A percentile compares a stretch with the other conserved stretches of the same genome.
These are phyloP conservation scores for Friedmanniomyces simplex DNA, from an alignment of 495 filamentous ascomycete genomes.

Conservation along the genomic window DNA sequence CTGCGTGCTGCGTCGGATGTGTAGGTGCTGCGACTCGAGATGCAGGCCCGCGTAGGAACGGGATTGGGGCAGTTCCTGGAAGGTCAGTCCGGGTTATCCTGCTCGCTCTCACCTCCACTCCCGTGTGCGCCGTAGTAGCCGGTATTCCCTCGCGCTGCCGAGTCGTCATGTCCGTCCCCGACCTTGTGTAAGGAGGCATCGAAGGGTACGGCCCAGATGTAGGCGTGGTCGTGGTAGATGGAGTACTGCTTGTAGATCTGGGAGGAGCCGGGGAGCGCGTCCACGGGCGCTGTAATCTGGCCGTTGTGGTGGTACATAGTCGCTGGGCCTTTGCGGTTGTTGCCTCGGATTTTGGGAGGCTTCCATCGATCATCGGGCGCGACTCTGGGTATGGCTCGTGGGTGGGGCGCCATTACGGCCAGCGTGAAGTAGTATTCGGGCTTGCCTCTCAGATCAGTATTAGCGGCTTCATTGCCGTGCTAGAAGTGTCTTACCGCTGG, in stretches of 20 bases:
- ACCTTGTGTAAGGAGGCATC: slow-evolving; percentile 7
- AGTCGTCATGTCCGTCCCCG: slow-evolving; percentile 6
- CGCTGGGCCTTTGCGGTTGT: background rate
- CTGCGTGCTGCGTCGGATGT: slow-evolving; percentile 15
- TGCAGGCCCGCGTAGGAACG: background rate
- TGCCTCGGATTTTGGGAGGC: background rate
- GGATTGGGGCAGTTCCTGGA: background rate
- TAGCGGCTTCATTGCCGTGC: no score
- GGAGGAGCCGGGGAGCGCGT: background rate
- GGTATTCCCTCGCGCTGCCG: background rate
- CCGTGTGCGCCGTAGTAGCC: background rate
- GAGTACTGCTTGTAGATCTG: slow-evolving; percentile 5
- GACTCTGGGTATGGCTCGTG: background rate
- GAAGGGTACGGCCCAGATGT: slow-evolving; percentile 9
- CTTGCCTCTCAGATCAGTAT: background rate
- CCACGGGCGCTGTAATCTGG: background rate
- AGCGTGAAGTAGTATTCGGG: background rate
- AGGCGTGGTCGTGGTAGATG: slow-evolving; percentile 4
- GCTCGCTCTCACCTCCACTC: background rate
- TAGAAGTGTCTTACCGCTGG: no score
- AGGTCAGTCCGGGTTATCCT: background rate
- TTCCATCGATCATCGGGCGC: background rate
- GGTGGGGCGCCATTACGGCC: background rate
- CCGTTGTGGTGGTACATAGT: slow-evolving; percentile 4
- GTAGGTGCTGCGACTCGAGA: slow-evolving; percentile 1